Base-by-base conservation (phyloP, 192 early-diverging fungal species). In the Backusella australiensis region DNA sequence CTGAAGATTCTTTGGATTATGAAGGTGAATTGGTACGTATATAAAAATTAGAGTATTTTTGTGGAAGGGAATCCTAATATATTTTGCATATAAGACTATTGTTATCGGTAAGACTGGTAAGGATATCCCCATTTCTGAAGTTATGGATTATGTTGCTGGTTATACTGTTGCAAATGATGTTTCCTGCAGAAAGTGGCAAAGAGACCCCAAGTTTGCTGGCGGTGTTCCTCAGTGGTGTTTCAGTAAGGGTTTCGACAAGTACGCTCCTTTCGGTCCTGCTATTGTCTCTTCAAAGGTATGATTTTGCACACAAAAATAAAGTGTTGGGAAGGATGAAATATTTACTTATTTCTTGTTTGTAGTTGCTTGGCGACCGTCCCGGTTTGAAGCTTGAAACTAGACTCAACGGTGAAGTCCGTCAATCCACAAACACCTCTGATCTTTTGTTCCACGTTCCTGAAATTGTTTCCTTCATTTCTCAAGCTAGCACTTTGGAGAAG, bases 41-140 rank as follows among this genome's bases (percentile, higher is more conserved):
- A 49, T 21, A 63, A 26, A 29, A 1, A 26, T 11, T 11, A 63
- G 3, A 12, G 4, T 26, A 4, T 14, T 26, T 12, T 8, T 29
- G 2, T 63, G 29, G 56, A 63, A 0, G 12, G 56, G 9, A 14
- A 63, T 63, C 29, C 23, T 63, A 63, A 63, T 63, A 29, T 63
- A 12, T 63, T 39, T 11, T 39, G 8, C 9, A 56, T 63, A 29
- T 14, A 12, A 63, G 15, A 95, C 91, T 49, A 93, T 97, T 8
- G 92, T 99, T 6, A 96, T 99, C 75, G 94, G 93, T 19, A 92
- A 93, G 69, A 77, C 76, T 23, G 96, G 92, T 5, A 87, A 94
- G 6, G 88, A 96, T 81, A 93, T 97, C 77, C 34, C 67, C n/a
- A 88, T 84, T 0, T 75, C 80, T 21, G 80, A 90, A 19, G 96